These are phyloP conservation scores for Alternaria novae-zelandiae DNA, from an alignment of 2,329 filamentous ascomycete species.

Conservation along the genomic window DNA sequence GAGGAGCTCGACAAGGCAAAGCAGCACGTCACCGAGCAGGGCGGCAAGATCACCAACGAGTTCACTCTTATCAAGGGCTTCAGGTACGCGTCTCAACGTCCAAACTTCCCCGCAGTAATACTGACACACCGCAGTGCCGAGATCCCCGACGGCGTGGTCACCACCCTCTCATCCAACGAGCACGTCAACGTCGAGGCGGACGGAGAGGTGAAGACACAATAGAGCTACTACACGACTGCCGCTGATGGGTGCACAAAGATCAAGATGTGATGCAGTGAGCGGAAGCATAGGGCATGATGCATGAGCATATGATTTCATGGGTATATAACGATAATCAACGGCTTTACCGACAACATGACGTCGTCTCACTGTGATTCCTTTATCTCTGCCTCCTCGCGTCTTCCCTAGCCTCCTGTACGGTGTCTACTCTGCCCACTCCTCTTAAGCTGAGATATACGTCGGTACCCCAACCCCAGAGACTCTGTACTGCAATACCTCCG, in stretches of 20 bases:
- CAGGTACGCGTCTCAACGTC: constrained; percentile 66
- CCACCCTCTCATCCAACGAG: constrained; percentile 70
- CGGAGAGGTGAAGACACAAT: constrained; percentile 73
- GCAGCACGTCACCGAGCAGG: constrained; percentile 74
- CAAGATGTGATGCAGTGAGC: background rate
- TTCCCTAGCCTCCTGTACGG: constrained; percentile 3
- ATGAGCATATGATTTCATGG: constrained; percentile 1
- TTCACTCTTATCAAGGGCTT: constrained; percentile 92
- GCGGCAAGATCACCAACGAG: constrained; percentile 83
- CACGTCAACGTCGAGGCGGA: constrained; percentile 83
- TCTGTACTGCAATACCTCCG: constrained; percentile 93
- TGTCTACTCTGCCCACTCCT: constrained; percentile 60
- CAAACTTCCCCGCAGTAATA: constrained; percentile 3
- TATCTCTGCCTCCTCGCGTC: constrained; percentile 4
- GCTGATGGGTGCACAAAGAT: constrained; percentile 11
- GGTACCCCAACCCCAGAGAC: constrained; percentile 88
- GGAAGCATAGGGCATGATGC: background rate
- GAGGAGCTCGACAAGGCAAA: constrained; percentile 79
- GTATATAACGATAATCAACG: constrained; percentile 10
- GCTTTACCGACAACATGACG: background rate
- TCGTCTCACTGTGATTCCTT: background rate
- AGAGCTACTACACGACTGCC: constrained; percentile 36
- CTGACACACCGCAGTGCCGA: constrained; percentile 64
- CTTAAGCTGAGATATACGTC: constrained; percentile 70
- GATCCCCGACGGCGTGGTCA: constrained; percentile 71